phyloP scores from a whole-genome alignment of 2,329 filamentous ascomycete species.

The Xylaria sp. region DNA sequence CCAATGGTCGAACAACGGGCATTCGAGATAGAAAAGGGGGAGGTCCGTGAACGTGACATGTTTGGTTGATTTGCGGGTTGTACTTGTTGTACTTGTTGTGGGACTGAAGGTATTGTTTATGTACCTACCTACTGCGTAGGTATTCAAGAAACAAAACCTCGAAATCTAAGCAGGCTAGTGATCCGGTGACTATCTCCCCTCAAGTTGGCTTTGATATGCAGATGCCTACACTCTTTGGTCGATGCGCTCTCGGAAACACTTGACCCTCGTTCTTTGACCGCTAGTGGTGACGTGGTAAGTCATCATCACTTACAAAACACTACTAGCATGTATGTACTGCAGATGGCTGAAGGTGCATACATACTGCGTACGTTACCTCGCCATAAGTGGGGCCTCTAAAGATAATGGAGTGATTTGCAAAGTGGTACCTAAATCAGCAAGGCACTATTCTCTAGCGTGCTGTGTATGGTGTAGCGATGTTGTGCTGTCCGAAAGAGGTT shows the following conservation, averaged over 20 bases:
- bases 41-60: constrained; percentile 25
- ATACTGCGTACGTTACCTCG: background rate
- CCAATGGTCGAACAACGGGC: constrained; percentile 28
- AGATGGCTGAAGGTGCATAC: constrained; percentile 1
- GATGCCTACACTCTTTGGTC: constrained; percentile 15
- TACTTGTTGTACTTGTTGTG: constrained; percentile 26
- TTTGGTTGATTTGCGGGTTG: constrained; percentile 22
- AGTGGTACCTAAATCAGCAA: background rate
- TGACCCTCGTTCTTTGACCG: constrained; percentile 28
- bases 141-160: constrained; percentile 18
- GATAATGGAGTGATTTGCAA: constrained; percentile 18
- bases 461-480: constrained; percentile 5
- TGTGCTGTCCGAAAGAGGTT: constrained; percentile 23
- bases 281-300: constrained; percentile 32
- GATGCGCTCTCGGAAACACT: constrained; percentile 20
- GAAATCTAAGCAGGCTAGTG: constrained; percentile 13
- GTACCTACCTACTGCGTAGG: too few species aligned
- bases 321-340: constrained; percentile 4
- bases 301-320: constrained; percentile 4
- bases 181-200: constrained; percentile 10
- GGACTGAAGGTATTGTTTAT: constrained; percentile 8
- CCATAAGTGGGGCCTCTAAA: background rate
- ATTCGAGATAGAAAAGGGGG: constrained; percentile 34
- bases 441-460: constrained; percentile 8
- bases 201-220: constrained; percentile 9